Conservation (phyloP, 768 basidiomycete species). For the Hericium erinaceus region DNA sequence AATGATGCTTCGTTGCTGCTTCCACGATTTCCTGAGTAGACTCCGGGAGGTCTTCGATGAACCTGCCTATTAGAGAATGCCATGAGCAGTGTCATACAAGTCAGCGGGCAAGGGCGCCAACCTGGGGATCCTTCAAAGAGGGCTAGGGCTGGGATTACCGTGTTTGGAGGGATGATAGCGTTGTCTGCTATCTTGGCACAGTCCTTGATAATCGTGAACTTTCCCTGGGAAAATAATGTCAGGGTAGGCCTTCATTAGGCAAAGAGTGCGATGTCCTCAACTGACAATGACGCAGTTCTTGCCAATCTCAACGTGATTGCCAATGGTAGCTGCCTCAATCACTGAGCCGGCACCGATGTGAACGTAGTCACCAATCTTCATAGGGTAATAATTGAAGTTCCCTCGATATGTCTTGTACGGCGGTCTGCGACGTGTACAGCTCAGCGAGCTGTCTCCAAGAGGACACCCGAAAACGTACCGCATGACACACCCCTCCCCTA, state of each 20-base stretch:
- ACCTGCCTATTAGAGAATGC: constrained; percentile 46
- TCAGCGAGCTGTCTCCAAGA: neutral
- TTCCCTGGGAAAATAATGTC: constrained; percentile 48
- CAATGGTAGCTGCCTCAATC: constrained; percentile 91
- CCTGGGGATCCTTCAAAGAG: constrained; percentile 88
- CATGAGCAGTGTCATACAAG: neutral
- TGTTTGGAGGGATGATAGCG: constrained; percentile 84
- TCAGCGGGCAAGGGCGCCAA: constrained; percentile 22
- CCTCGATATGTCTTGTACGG: constrained; percentile 87
- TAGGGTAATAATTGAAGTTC: constrained; percentile 94
- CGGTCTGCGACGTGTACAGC: constrained; percentile 35
- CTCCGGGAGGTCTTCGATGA: constrained; percentile 81
- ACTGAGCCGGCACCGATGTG: constrained; percentile 85
- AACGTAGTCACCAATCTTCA: constrained; percentile 94
- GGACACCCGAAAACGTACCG: constrained; percentile 36
- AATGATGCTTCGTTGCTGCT: constrained; percentile 74
- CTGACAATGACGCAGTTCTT: constrained; percentile 90
- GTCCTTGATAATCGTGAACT: constrained; percentile 95
- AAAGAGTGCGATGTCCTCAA: constrained; percentile 5
- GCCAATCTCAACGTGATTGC: constrained; percentile 90
- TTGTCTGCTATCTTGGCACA: constrained; percentile 86
- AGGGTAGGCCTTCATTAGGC: neutral
- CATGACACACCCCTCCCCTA: constrained; percentile 87
- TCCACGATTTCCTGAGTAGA: constrained; percentile 91
- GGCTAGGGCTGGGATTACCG: constrained; percentile 83